Percentiles rank a stretch among this genome's conserved stretches.
phyloP scores from a whole-genome alignment of 2,329 filamentous ascomycete genomes.

The Colletotrichum sp. region DNA sequence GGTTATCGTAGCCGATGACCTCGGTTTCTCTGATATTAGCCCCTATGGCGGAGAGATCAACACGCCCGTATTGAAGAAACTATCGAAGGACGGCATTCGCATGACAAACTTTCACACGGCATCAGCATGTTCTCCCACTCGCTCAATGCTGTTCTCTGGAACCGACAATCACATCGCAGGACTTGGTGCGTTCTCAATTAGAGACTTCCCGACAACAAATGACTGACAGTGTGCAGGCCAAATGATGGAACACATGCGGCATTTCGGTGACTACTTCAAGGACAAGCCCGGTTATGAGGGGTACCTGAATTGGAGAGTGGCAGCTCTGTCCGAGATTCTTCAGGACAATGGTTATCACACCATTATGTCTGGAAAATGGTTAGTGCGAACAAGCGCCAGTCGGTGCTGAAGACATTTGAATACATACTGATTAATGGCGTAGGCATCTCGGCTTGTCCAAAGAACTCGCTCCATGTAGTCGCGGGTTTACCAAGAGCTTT shows the following conservation, averaged over 20 bases:
- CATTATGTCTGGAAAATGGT: constrained; percentile 36
- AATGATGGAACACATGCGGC: constrained; percentile 46
- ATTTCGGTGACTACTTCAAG: not conserved
- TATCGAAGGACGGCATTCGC: constrained; percentile 51
- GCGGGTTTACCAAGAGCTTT: constrained; percentile 47
- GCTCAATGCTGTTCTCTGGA: constrained; percentile 65
- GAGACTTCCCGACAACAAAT: not conserved
- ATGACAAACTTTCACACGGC: constrained; percentile 65
- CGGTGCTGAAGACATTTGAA: not conserved
- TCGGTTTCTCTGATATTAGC: constrained; percentile 35
- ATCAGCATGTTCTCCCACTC: constrained; percentile 61
- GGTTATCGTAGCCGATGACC: constrained; percentile 37
- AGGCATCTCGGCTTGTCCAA: constrained; percentile 37
- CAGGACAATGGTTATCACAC: constrained; percentile 34
- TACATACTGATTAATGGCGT: constrained; percentile 13
- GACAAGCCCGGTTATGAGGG: constrained; percentile 34
- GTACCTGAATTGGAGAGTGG: constrained; percentile 34
- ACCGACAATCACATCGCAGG: constrained; percentile 61
- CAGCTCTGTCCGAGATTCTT: constrained; percentile 31
- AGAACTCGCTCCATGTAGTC: constrained; percentile 38
- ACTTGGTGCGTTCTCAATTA: constrained; percentile 37
- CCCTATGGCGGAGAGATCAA: constrained; percentile 37
- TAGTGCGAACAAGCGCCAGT: not conserved
- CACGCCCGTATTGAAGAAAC: constrained; percentile 37
- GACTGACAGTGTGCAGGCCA: constrained; percentile 30